Percentiles rank a stretch among this genome's conserved stretches.
These are phyloP conservation scores for Trichomonascaceae sp. DNA, from an alignment of 1,139 yeast species.

Conservation along the genomic window DNA sequence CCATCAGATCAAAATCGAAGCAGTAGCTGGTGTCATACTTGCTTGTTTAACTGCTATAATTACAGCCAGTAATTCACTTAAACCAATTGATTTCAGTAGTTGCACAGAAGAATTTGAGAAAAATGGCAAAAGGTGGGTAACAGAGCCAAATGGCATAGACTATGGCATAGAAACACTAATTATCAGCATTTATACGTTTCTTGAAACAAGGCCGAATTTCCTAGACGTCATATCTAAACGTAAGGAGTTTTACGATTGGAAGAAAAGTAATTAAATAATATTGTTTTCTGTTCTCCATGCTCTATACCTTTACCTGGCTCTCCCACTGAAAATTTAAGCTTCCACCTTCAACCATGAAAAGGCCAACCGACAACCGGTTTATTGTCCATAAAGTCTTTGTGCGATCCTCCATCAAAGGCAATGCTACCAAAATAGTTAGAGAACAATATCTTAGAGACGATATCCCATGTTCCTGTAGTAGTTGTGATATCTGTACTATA, in stretches of 20 bases:
- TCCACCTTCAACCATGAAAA: conserved; percentile 6
- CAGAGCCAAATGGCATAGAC: not conserved
- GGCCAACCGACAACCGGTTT: conserved; percentile 14
- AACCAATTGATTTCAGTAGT: conserved; percentile 27
- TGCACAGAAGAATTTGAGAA: conserved; percentile 25
- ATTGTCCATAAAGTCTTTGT: conserved; percentile 81
- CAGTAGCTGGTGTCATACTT: conserved; percentile 26
- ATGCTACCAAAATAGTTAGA: conserved; percentile 84
- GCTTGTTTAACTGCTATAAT: conserved; percentile 22
- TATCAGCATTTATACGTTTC: conserved; percentile 22
- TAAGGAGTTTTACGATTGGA: conserved; percentile 28
- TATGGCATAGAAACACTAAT: conserved; percentile 1
- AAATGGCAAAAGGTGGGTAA: conserved; percentile 23
- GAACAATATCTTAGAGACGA: conserved; percentile 91
- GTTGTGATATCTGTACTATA: conserved; percentile 54
- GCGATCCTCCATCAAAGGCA: conserved; percentile 73
- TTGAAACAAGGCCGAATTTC: conserved; percentile 33
- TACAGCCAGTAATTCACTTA: conserved; percentile 20
- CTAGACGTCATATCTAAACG: conserved; percentile 28
- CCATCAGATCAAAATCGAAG: conserved; percentile 29
- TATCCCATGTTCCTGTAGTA: conserved; percentile 79
- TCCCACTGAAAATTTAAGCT: not conserved
- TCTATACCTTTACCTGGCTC: no score
- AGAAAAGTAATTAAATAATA: not conserved
- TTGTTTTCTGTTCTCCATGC: not conserved